Base-by-base conservation (phyloP, 345 rosid genomes). In the Salix arbutifolia region DNA sequence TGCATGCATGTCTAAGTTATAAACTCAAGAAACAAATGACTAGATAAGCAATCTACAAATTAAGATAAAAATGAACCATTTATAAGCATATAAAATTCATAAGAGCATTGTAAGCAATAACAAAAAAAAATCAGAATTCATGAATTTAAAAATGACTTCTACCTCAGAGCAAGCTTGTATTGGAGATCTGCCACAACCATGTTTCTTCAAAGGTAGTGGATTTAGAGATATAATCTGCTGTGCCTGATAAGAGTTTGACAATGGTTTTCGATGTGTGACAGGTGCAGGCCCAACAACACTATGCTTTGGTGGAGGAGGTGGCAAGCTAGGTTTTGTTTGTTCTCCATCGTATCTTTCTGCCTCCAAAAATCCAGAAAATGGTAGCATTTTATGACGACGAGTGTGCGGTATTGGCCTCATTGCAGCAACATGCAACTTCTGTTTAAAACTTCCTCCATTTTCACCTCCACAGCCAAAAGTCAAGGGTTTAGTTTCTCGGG, bases 121-220 rank as follows among this genome's bases (percentile, higher is more conserved):
- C 35, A 4, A 62, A 62, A 62, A 28, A 26, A n/a, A 65, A 28
- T 4, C 76, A 40, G 76, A 68, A 81, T 73, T 40, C 2, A 4
- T 42, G 46, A 42, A 10, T 11, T 11, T 10, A 83, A 67, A 67
- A 61, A 9, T 21, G 64, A 75, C 82, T 74, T 35, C 25, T 82
- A 93, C 99, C 99, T 96, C 99, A 60, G 97, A 86, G 90, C 99
- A 96, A 77, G 42, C 91, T 81, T 91, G 99, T 72, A 96, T 91
- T 44, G 96, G 97, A 48, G 97, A 88, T 89, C 99, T 90, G 42
- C 93, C 96, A 87, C 99, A 96, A 53, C 97, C 97, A 77, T 96
- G 99, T 84, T 96, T 96, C 86, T 92, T 96, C 61, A 96, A 86
- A 75, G 99, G 98, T 56, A 93, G 78, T 64, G 99, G 99, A 78